These are phyloP conservation scores for Groenewaldozyma tartarivorans DNA, from an alignment of 805 yeast genomes.

Conservation along the genomic window DNA sequence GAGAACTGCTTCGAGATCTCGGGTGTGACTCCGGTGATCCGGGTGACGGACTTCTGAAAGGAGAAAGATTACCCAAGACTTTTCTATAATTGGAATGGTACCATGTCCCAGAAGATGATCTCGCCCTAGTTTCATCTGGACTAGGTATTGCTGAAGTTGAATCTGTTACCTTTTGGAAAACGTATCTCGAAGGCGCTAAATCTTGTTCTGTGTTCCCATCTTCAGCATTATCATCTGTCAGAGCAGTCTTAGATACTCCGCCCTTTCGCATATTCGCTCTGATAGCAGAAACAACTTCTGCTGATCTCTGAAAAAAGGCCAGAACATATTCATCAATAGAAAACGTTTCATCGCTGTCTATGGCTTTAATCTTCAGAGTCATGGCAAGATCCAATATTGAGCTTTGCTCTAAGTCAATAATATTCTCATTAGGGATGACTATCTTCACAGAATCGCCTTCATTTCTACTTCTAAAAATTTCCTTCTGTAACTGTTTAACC, in stretches of 20 bases:
- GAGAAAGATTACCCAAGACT: background rate
- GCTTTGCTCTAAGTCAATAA: slow-evolving; percentile 51
- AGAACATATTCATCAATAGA: slow-evolving; percentile 63
- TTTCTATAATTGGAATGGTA: background rate
- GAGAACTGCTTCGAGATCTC: background rate
- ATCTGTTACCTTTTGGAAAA: slow-evolving; percentile 4
- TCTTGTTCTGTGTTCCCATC: background rate
- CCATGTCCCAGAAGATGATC: background rate
- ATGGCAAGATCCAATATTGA: slow-evolving; percentile 46
- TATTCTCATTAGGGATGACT: slow-evolving; percentile 63
- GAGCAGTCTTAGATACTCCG: slow-evolving; percentile 6
- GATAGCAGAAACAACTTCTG: slow-evolving; percentile 18
- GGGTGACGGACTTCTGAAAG: background rate
- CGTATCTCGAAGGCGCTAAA: background rate
- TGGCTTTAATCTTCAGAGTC: slow-evolving; percentile 50
- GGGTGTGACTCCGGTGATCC: background rate
- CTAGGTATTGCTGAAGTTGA: slow-evolving; percentile 2
- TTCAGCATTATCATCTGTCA: slow-evolving; percentile 1
- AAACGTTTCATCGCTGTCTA: slow-evolving; percentile 43
- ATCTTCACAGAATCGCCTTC: slow-evolving; percentile 63
- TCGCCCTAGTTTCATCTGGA: background rate
- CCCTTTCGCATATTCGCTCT: slow-evolving; percentile 7
- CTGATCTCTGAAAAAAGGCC: slow-evolving; percentile 43
- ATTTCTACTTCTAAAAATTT: slow-evolving; percentile 66
- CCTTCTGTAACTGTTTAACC: slow-evolving; percentile 66